phyloP scores from a whole-genome alignment of 2,329 filamentous ascomycete genomes.

The Claviceps paspali region DNA sequence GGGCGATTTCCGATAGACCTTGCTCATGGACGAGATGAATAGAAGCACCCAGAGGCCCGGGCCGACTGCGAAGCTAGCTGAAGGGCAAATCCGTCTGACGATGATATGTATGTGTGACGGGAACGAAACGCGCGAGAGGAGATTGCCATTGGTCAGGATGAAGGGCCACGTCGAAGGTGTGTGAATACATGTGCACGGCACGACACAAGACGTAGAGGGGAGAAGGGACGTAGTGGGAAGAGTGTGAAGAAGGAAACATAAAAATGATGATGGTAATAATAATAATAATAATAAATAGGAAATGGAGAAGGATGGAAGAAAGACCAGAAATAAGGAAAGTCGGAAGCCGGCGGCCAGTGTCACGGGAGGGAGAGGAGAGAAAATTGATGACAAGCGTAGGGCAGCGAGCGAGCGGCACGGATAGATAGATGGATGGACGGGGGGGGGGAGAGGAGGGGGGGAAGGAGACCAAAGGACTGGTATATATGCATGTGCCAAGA shows the following conservation, averaged over 20 bases:
- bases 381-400: too few relatives aligned
- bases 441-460: background rate
- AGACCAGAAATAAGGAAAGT: background rate
- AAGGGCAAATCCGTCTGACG: background rate
- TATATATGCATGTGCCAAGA: background rate
- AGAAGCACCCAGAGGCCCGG: background rate
- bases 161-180: background rate
- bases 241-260: too few relatives aligned
- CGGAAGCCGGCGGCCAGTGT: too few relatives aligned
- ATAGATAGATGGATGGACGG: background rate
- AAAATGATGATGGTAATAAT: too few relatives aligned
- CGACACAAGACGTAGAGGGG: background rate
- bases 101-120: too few relatives aligned
- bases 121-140: background rate
- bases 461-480: background rate
- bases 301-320: background rate
- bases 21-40: background rate
- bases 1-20: constrained; percentile 4
- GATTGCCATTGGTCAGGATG: background rate
- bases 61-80: background rate
- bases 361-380: too few relatives aligned
- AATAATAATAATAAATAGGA: too few relatives aligned
- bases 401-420: too few relatives aligned
- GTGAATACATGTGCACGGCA: background rate
- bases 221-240: background rate